Evolutionary conservation across 2,329 filamentous ascomycete species (phyloP).

Genomic region (Talaromyces piceae): DNA sequence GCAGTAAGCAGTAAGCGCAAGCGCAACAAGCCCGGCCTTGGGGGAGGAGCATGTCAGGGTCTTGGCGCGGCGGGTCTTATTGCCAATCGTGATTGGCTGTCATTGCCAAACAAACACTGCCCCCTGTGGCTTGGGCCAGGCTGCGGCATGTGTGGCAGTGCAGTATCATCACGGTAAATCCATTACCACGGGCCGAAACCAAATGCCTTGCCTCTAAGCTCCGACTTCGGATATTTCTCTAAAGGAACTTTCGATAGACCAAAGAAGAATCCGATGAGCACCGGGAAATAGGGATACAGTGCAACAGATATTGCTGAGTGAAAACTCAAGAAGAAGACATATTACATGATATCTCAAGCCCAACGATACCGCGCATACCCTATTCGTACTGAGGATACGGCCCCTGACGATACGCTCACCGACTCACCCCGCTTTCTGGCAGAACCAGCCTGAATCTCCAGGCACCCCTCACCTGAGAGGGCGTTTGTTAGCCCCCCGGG

Average conservation of each 20-base stretch:
- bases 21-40: slow-evolving; percentile 2
- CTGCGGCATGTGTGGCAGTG: slow-evolving; percentile 4
- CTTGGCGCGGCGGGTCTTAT: background rate
- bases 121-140: slow-evolving; percentile 7
- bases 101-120: background rate
- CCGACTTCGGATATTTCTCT: no score
- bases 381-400: background rate
- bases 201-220: no score
- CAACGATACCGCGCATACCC: no score
- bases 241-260: no score
- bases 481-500: background rate
- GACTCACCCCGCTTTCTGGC: slow-evolving; percentile 9
- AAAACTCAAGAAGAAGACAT: background rate
- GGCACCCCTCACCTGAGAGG: slow-evolving; percentile 2
- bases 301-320: background rate
- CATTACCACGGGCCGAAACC: background rate
- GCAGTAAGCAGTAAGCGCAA: slow-evolving; percentile 12
- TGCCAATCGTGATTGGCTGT: background rate
- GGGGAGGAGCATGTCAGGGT: background rate
- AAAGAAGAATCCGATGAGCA: no score
- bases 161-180: background rate
- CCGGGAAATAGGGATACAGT: no score
- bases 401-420: slow-evolving; percentile 9
- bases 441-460: slow-evolving; percentile 6
- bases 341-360: no score